These are phyloP conservation scores for Ophiostoma sp. DNA, from an alignment of 2,329 filamentous ascomycete genomes.

Conservation along the genomic window DNA sequence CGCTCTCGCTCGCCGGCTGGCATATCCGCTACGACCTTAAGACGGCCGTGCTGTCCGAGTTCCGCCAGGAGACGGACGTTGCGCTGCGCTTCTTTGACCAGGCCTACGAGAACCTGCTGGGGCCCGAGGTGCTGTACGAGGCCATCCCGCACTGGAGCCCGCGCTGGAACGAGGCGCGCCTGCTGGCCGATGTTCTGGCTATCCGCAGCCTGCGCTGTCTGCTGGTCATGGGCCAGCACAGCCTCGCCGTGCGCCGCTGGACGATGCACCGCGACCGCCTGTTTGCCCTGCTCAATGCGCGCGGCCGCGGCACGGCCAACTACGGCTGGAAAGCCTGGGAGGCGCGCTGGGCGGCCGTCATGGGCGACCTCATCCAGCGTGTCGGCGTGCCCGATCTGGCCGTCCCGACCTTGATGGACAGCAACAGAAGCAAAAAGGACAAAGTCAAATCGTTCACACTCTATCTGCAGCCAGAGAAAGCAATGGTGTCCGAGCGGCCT, in stretches of 20 bases:
- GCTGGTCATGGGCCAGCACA: constrained; percentile 73
- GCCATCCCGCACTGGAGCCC: constrained; percentile 85
- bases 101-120: constrained; percentile 78
- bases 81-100: constrained; percentile 81
- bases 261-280: constrained; percentile 68
- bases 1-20: constrained; percentile 81
- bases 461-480: constrained; percentile 53
- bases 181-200: constrained; percentile 74
- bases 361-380: constrained; percentile 57
- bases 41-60: constrained; percentile 82
- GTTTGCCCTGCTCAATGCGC: constrained; percentile 70
- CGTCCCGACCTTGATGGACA: not conserved
- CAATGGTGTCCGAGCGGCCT: constrained; percentile 51
- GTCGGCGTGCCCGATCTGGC: constrained; percentile 48
- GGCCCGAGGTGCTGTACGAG: constrained; percentile 71
- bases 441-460: not conserved
- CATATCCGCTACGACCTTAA: constrained; percentile 95
- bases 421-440: not conserved
- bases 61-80: constrained; percentile 85
- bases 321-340: constrained; percentile 97
- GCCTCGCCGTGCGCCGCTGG: constrained; percentile 75
- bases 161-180: constrained; percentile 87
- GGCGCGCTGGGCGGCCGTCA: constrained; percentile 61
- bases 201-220: constrained; percentile 78
- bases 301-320: constrained; percentile 77